Evolutionary conservation across 1,284 basidiomycete species (phyloP), one percentile per base, ranked within the genome.

Genomic region (Puccinia coronata): DNA sequence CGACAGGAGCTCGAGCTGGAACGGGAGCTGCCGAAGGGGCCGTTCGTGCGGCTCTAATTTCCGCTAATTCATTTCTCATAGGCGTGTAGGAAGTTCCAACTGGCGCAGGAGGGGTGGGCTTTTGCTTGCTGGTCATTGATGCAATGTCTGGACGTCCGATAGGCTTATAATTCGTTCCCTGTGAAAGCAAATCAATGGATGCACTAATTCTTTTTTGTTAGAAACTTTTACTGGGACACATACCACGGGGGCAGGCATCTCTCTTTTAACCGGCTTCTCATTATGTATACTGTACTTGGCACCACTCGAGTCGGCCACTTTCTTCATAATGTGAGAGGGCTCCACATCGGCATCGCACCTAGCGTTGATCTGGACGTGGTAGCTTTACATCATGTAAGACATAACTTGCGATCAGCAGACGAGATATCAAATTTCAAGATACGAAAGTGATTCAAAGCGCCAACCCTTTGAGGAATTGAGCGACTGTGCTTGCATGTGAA

Each of bases 311-410:
- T 93, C 92, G 87, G 92, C 92, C 34, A 99, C 92, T 67, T 93
- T 91, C 82, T 92, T 91, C 90, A 95, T 93, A 86, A 98, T 93
- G 69, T 92, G 86, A 0, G 89, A 87, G 0, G 94, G 92, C 0
- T 90, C 88, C 25, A 98, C 93, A 86, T 98, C 95, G 81, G 89
- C 89, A 88, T 98, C 95, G 83, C 93, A 93, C 76, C 96, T 90
- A 11, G 96, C 96, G 84, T 90, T 94, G 87, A 98, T 91, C 72
- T 94, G 93, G 82, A 99, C 91, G 86, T 98, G 96, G 0, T 92
- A 89, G 47, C 84, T 84, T 75, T 31, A 2, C 20, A 51, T 51
- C 28, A 25, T 16, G 25, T 20, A 18, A 53, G 67, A 16, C 12
- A 18, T 41, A 18, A 61, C 0, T 25, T 28, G 57, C 36, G 23